Base-by-base conservation (phyloP, 176 grass and related monocot species). In the Carex myosuroides region DNA sequence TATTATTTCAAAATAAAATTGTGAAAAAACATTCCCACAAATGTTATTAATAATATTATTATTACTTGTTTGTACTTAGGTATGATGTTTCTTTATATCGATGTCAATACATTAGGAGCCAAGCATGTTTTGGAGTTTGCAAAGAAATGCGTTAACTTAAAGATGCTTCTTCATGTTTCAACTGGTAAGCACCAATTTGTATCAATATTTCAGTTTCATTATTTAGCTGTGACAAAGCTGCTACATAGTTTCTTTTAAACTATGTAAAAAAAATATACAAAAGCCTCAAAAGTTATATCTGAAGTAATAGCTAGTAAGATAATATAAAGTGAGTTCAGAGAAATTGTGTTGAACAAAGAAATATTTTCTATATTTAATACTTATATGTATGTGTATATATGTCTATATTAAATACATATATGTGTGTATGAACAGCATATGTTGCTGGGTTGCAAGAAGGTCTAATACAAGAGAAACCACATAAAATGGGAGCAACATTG, bases 141-240 rank as follows among this genome's bases (percentile, higher is more conserved):
- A 83, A 97, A 94, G 60, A 91, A 87, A 80, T 97, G 94, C 13
- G 29, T 71, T 11, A 85, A 68, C 10, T 87, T 94, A 62, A 91
- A 94, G 81, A 82, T 97, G 57, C 83, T 97, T 55, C 88, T 97
- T 71, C 94, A 97, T 82, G 89, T 97, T 8, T 97, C 94, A 54
- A 92, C 91, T 22, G 90, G 93, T 95, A 59, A 71, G 71, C 64
- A 52, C 14, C 29, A 58, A 55, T 46, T 21, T 46, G 53, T 53
- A 77, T 52, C 39, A 55, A 21, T 77, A 33, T 12, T 33, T 21
- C 14, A 11, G 71, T 10, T 48, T 11, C 6, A 9, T 20, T 54
- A 46, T 42, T 32, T 3, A 32, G 1, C 6, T 42, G 41, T 8
- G 44, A 48, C 8, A 9, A 48, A 48, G 8, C 44, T 48, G 8